phyloP scores from a whole-genome alignment of 768 basidiomycete genomes.

The Amanita exitialis region DNA sequence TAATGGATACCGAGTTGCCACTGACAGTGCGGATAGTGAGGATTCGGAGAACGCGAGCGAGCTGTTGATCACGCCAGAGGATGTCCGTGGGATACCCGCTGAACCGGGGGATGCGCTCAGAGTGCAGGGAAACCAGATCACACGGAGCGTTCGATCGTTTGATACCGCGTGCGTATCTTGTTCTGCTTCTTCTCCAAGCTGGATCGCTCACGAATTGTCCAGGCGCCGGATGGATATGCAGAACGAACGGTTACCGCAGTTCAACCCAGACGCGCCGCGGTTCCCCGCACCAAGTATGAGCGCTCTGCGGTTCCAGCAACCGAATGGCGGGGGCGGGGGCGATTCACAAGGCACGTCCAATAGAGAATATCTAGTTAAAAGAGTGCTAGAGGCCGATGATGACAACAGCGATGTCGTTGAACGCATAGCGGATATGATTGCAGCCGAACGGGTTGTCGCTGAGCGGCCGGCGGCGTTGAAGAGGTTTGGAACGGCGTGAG shows the following conservation, averaged over 20 bases:
- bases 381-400: constrained; percentile 49
- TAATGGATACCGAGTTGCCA: background rate
- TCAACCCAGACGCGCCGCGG: constrained; percentile 30
- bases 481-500: constrained; percentile 48
- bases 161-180: constrained; percentile 56
- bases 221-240: constrained; percentile 64
- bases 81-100: constrained; percentile 16
- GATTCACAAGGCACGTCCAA: constrained; percentile 19
- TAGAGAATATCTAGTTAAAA: constrained; percentile 60
- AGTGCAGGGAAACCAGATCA: constrained; percentile 50
- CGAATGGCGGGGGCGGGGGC: background rate
- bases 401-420: constrained; percentile 38
- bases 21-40: constrained; percentile 34
- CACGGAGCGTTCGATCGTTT: constrained; percentile 57
- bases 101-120: constrained; percentile 44
- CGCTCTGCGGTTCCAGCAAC: constrained; percentile 1
- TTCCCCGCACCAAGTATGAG: constrained; percentile 56
- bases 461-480: constrained; percentile 46
- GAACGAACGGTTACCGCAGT: constrained; percentile 67
- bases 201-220: background rate
- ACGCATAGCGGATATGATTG: constrained; percentile 51
- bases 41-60: constrained; percentile 75
- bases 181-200: background rate
- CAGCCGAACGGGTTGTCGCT: constrained; percentile 34
- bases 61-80: constrained; percentile 27